phyloP scores from a whole-genome alignment of 1,284 basidiomycete genomes.

The Inonotus hispidus region DNA sequence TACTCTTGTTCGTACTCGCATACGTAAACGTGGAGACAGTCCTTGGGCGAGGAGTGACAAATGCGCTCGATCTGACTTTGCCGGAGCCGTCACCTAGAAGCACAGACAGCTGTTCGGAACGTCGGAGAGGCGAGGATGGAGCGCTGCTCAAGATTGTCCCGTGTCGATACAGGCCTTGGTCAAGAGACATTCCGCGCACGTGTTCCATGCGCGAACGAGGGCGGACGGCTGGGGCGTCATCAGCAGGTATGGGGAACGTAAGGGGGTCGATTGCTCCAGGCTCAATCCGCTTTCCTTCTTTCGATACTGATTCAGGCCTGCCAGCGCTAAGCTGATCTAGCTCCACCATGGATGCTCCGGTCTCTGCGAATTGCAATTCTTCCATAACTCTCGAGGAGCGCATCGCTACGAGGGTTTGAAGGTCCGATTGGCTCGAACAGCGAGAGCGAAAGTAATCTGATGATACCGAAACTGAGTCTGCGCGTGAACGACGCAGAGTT shows the following conservation, averaged over 20 bases:
- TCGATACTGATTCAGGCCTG: constrained; percentile 32
- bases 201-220: background rate
- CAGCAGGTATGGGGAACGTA: constrained; percentile 19
- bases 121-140: constrained; percentile 40
- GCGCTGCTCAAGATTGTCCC: constrained; percentile 45
- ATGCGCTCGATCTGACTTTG: constrained; percentile 49
- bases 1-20: constrained; percentile 9
- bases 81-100: constrained; percentile 57
- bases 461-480: too few relatives aligned
- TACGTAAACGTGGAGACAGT: background rate
- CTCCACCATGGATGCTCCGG: constrained; percentile 39
- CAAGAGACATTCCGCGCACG: constrained; percentile 6
- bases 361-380: constrained; percentile 39
- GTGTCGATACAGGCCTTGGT: constrained; percentile 29
- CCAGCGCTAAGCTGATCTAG: constrained; percentile 25
- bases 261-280: constrained; percentile 28
- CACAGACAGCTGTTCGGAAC: constrained; percentile 48
- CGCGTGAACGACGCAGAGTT: too few relatives aligned
- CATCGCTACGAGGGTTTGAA: constrained; percentile 16
- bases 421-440: background rate
- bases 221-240: background rate
- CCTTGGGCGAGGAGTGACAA: constrained; percentile 31
- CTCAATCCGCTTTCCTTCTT: constrained; percentile 34
- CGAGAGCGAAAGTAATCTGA: background rate
- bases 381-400: constrained; percentile 38